phyloP scores from a whole-genome alignment of 768 basidiomycete species.

The Naganishia onofrii region DNA sequence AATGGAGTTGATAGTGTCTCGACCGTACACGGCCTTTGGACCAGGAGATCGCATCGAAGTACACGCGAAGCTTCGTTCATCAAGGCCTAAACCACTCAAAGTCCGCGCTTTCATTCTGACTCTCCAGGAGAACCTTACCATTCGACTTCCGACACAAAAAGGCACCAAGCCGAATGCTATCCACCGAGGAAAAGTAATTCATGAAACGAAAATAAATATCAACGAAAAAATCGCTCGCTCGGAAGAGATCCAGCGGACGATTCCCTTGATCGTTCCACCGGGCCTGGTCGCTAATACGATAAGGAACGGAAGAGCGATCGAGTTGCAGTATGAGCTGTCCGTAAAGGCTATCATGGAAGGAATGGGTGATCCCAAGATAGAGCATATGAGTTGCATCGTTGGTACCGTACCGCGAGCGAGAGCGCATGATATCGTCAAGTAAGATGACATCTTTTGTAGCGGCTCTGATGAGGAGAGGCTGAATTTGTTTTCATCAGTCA shows the following conservation, averaged over 20 bases:
- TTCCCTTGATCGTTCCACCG: slow-evolving; percentile 56
- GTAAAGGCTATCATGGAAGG: slow-evolving; percentile 76
- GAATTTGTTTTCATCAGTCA: slow-evolving; percentile 8
- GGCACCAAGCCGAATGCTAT: slow-evolving; percentile 56
- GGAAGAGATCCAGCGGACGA: slow-evolving; percentile 68
- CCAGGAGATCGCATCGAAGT: slow-evolving; percentile 78
- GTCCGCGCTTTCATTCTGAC: slow-evolving; percentile 80
- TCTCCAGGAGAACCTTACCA: slow-evolving; percentile 73
- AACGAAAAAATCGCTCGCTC: slow-evolving; percentile 69
- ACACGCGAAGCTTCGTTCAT: slow-evolving; percentile 69
- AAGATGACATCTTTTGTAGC: not conserved
- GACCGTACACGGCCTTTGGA: slow-evolving; percentile 75
- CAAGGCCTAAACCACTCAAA: slow-evolving; percentile 65
- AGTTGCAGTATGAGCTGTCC: slow-evolving; percentile 73
- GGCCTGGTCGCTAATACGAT: slow-evolving; percentile 73
- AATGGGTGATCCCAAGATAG: slow-evolving; percentile 50
- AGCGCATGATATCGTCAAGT: slow-evolving; percentile 42
- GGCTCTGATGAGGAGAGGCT: not conserved
- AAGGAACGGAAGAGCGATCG: slow-evolving; percentile 65
- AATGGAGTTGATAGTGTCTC: slow-evolving; percentile 71
- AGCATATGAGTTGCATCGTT: slow-evolving; percentile 41
- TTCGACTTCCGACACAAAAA: slow-evolving; percentile 56
- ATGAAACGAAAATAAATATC: slow-evolving; percentile 69
- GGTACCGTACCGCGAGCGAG: slow-evolving; percentile 39
- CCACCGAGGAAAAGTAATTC: slow-evolving; percentile 59